Conservation (phyloP, 345 rosid genomes). For the Moringa oleifera region DNA sequence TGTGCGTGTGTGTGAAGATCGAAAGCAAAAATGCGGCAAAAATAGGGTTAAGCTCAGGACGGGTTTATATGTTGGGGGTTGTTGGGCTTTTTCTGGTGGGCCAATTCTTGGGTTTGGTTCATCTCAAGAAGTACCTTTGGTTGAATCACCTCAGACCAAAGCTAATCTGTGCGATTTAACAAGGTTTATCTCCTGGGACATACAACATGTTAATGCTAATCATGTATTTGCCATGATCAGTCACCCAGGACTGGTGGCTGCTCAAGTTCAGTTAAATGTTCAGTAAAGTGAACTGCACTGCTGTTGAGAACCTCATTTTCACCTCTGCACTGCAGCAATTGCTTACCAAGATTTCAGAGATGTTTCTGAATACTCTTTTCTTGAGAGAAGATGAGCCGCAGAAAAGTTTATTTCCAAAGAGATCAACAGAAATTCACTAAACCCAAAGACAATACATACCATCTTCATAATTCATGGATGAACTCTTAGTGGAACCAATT, state of each 20-base stretch:
- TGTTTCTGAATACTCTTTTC: slow-evolving; percentile 69
- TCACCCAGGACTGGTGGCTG: slow-evolving; percentile 38
- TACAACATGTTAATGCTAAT: no score
- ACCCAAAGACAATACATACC: background rate
- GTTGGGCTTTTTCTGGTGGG: no score
- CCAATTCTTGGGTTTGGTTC: no score
- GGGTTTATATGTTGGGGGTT: no score
- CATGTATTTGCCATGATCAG: no score
- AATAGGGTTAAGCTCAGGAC: no score
- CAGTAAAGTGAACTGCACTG: slow-evolving; percentile 32
- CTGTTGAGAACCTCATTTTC: slow-evolving; percentile 30
- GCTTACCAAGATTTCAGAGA: slow-evolving; percentile 48
- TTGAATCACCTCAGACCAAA: background rate
- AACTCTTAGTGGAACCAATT: background rate
- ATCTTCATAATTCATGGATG: background rate
- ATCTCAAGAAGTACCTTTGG: background rate
- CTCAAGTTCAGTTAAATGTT: slow-evolving; percentile 43
- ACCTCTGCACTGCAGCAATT: slow-evolving; percentile 45
- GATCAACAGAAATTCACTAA: background rate
- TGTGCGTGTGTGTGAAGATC: background rate
- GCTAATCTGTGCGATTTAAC: background rate
- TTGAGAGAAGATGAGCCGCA: slow-evolving; percentile 66
- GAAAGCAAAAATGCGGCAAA: background rate
- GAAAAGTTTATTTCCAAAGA: slow-evolving; percentile 4
- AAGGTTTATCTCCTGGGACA: slow-evolving; percentile 12